Evolutionary conservation across 768 basidiomycete genomes (phyloP), one percentile per base, ranked within the genome.

Genomic region (Serpula lacrymans): DNA sequence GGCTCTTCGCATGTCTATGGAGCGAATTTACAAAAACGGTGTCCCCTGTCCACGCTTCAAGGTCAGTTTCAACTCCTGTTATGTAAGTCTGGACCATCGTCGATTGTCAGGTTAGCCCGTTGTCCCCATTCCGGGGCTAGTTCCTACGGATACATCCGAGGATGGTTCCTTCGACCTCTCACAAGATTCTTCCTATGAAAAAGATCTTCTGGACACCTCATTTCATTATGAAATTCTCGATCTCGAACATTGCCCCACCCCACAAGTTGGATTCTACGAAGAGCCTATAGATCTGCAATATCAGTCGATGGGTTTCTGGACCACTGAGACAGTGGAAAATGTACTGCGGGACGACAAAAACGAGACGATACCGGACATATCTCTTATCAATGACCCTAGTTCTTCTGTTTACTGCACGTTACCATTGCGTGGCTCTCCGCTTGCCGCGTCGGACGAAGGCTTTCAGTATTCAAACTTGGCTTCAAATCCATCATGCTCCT

Each of bases 1-100:
- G 26, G 61, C 61, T 14, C 49, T 80, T 28, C 63, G 51, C 45
- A 52, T 69, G 29, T 59, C 66, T 14, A 52, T 80, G 60, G 71
- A 75, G 42, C 59, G 60, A 30, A 49, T 75, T 20, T 77, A 71
- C 47, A 63, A 67, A 39, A 42, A 50, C 36, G 65, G 68, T 8
- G 56, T 74, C 50, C 63, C 66, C 30, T 65, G 64, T 8, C 62
- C 63, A 11, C 63, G 49, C 32, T 74, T 77, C 57, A 76, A 75
- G 74, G 78, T 76, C 46, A 43, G 57, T 55, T 40, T 44, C 35
- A 33, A 13, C 12, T 36, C 37, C 30, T 26, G 26, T 5, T 41
- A 39, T 39, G n/a, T n/a, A n/a, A n/a, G n/a, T n/a, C n/a, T n/a
- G n/a, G n/a, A n/a, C 37, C 31, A 9, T 45, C 16, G 24, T n/a